Base-by-base conservation (phyloP, 2,329 filamentous ascomycete genomes). In the Fusarium piperis region DNA sequence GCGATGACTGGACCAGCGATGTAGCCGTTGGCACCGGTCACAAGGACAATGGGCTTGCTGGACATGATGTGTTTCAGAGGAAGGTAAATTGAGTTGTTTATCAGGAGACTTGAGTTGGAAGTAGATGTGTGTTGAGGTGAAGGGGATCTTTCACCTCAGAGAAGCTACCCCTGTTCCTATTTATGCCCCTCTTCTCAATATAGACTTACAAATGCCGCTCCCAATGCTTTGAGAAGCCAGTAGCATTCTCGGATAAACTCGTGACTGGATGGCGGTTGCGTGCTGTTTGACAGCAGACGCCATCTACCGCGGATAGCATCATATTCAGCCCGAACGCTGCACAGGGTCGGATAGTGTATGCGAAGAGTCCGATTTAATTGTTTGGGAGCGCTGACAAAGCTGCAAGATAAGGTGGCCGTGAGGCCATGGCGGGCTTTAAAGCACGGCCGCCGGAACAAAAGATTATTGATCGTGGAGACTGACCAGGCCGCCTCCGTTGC, bases 11-110 rank as follows among this genome's bases (percentile, higher is more conserved):
- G 74, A 13, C 76, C 78, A 18, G 78, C 81, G 41, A 83, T 81
- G 72, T 81, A 83, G 59, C 81, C 81, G 58, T 82, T 83, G 60
- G 81, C 80, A 30, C 82, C 82, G 1, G 81, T 82, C 18, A 83
- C 76, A 12, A 81, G 76, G 13, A 80, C 78, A 75, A 75, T 72
- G 15, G 48, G 64, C 33, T 76, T 76, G 32, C 32, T 48, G 32
- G 68, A 52, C 74, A 76, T 76, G 62, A 18, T 74, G 28, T 20
- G 20, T 36, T 36, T 23, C 3, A 26, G 18, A n/a, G 16, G 38
- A 4, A 6, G 23, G 12, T 28, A 32, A 16, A 51, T 9, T 46
- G 18, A 59, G 13, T 48, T 46, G n/a, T 12, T 5, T 13, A 18
- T 58, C 13, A 26, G 28, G 55, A 2, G 3, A 20, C 5, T 56